These are phyloP conservation scores for Aspergillus affinis DNA, from an alignment of 495 filamentous ascomycete genomes.

Conservation along the genomic window DNA sequence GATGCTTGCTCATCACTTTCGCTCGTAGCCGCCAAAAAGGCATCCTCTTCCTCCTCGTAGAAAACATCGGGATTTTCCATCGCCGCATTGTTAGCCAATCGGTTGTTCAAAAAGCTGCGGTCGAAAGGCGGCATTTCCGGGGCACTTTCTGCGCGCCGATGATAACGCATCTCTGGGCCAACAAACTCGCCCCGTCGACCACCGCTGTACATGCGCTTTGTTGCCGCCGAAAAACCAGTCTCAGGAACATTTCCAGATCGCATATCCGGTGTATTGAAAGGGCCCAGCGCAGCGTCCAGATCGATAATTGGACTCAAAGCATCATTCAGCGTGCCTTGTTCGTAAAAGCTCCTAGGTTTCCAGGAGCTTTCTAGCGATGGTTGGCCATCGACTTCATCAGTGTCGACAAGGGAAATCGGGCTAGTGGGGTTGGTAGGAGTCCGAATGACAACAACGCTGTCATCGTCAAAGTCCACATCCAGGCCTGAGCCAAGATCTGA, in stretches of 20 bases:
- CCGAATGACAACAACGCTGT: conserved; percentile 51
- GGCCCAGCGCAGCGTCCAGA: conserved; percentile 90
- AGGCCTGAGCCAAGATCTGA: conserved; percentile 42
- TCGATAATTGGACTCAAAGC: conserved; percentile 79
- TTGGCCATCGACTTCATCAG: conserved; percentile 27
- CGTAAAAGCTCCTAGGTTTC: conserved; percentile 50
- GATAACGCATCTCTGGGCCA: conserved; percentile 84
- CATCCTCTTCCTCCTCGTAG: conserved; percentile 92
- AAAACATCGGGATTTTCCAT: conserved; percentile 83
- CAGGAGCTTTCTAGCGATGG: conserved; percentile 40
- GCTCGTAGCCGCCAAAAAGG: conserved; percentile 45
- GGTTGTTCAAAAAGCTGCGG: conserved; percentile 61
- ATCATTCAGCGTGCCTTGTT: conserved; percentile 53
- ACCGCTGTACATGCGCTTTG: conserved; percentile 86
- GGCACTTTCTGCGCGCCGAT: conserved; percentile 88
- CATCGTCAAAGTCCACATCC: conserved; percentile 55
- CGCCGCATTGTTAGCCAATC: conserved; percentile 63
- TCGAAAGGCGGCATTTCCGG: conserved; percentile 86
- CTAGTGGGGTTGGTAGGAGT: conserved; percentile 41
- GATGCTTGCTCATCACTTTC: conserved; percentile 20
- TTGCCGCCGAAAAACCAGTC: conserved; percentile 58
- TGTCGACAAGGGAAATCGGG: conserved; percentile 24
- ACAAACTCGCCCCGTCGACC: conserved; percentile 68
- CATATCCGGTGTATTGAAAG: conserved; percentile 78
- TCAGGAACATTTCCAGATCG: conserved; percentile 44